A percentile compares a stretch with the other conserved stretches of the same genome.
Evolutionary conservation across 352 stramenopile genomes (phyloP).

Genomic region (Pythium insidiosum): DNA sequence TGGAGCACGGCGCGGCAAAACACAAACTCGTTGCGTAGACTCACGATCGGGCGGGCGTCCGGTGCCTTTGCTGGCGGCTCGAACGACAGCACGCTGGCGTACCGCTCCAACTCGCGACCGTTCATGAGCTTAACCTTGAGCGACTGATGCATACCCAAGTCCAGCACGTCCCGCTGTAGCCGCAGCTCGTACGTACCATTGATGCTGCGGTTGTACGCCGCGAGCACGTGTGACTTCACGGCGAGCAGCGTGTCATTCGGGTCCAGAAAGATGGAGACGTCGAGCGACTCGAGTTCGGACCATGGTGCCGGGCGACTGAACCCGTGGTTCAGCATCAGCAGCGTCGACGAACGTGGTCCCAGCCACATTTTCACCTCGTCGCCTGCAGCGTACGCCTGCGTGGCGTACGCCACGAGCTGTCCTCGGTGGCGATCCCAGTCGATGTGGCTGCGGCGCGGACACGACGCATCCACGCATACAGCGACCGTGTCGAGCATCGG

Average conservation of each 20-base stretch:
- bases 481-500: slow-evolving; percentile 21
- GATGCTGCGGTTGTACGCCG: slow-evolving; percentile 13
- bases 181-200: slow-evolving; percentile 18
- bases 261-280: slow-evolving; percentile 22
- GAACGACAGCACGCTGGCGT: slow-evolving; percentile 7
- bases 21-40: slow-evolving; percentile 20
- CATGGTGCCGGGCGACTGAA: slow-evolving; percentile 9
- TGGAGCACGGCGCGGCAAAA: slow-evolving; percentile 15
- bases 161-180: slow-evolving; percentile 9
- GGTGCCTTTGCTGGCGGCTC: not conserved
- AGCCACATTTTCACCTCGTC: slow-evolving; percentile 16
- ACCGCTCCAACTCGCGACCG: slow-evolving; percentile 12
- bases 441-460: slow-evolving; percentile 4
- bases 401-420: slow-evolving; percentile 14
- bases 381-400: slow-evolving; percentile 10
- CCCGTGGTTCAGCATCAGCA: slow-evolving; percentile 24
- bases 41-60: slow-evolving; percentile 6
- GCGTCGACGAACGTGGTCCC: slow-evolving; percentile 8
- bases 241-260: slow-evolving; percentile 16
- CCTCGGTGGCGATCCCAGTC: slow-evolving; percentile 8
- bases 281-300: slow-evolving; percentile 10
- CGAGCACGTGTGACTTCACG: slow-evolving; percentile 16
- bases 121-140: slow-evolving; percentile 22
- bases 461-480: slow-evolving; percentile 10
- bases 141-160: slow-evolving; percentile 8